These are phyloP conservation scores for Pseudocercospora eumusae DNA, from an alignment of 2,329 filamentous ascomycete species.

Conservation along the genomic window DNA sequence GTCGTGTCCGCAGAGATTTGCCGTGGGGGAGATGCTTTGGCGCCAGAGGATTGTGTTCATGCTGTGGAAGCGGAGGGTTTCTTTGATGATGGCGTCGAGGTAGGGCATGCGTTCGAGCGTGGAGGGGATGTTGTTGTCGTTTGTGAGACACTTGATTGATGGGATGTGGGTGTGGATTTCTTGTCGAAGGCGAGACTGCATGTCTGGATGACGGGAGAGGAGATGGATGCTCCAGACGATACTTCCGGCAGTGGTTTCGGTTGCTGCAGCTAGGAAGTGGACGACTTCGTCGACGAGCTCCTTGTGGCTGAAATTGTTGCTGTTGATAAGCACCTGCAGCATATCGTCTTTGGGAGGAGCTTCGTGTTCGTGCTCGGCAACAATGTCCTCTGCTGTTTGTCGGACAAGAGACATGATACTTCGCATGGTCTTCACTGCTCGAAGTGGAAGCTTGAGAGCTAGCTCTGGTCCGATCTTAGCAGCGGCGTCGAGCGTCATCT, in stretches of 20 bases:
- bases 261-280: slow-evolving; percentile 21
- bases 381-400: slow-evolving; percentile 13
- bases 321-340: slow-evolving; percentile 16
- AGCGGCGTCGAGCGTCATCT: slow-evolving; percentile 14
- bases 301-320: slow-evolving; percentile 9
- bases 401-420: slow-evolving; percentile 13
- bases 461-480: slow-evolving; percentile 20
- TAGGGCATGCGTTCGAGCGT: slow-evolving; percentile 16
- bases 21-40: slow-evolving; percentile 1
- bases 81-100: slow-evolving; percentile 23
- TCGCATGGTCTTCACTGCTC: slow-evolving; percentile 20
- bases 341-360: slow-evolving; percentile 10
- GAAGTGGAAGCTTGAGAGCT: slow-evolving; percentile 16
- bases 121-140: not conserved
- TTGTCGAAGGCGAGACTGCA: slow-evolving; percentile 8
- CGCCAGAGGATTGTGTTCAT: slow-evolving; percentile 25
- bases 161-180: slow-evolving; percentile 17
- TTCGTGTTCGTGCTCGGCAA: slow-evolving; percentile 14
- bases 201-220: slow-evolving; percentile 2
- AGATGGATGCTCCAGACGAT: slow-evolving; percentile 22
- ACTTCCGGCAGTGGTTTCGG: slow-evolving; percentile 14
- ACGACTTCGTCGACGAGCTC: slow-evolving; percentile 18
- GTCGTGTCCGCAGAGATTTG: slow-evolving; percentile 4
- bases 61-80: slow-evolving; percentile 23
- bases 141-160: not conserved